Conservation (phyloP, 176 grass and related monocot genomes). For the Guadua angustifolia region DNA sequence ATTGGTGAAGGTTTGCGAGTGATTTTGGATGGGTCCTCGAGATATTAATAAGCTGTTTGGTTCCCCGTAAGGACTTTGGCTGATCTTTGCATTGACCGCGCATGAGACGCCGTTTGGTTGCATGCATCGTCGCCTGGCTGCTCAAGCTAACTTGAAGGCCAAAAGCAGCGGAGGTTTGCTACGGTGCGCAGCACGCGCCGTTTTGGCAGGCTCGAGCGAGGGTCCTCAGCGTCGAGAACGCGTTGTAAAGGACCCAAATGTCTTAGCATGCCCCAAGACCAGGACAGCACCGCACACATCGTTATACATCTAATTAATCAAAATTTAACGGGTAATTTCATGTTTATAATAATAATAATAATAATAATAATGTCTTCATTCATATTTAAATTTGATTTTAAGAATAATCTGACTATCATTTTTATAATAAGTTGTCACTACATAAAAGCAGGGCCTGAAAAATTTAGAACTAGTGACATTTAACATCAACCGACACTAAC, state of each 20-base stretch:
- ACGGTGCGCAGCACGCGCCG: too few species aligned
- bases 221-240: too few species aligned
- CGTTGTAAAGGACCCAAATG: constrained; percentile 17
- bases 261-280: neutral
- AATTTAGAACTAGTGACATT: neutral
- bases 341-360: neutral
- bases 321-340: neutral
- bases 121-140: too few species aligned
- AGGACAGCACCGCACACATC: neutral
- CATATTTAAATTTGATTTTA: neutral
- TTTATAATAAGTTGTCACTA: neutral
- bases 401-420: neutral
- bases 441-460: neutral
- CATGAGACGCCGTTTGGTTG: too few species aligned
- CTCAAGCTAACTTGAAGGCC: too few species aligned
- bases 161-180: too few species aligned
- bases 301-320: neutral
- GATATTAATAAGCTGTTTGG: too few species aligned
- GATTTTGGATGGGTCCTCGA: neutral
- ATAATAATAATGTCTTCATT: neutral
- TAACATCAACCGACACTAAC: constrained; percentile 18
- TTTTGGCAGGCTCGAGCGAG: too few species aligned
- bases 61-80: too few species aligned
- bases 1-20: neutral
- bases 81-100: too few species aligned